Evolutionary conservation across 1,284 basidiomycete species (phyloP).

Genomic region (Porodaedalea pini): DNA sequence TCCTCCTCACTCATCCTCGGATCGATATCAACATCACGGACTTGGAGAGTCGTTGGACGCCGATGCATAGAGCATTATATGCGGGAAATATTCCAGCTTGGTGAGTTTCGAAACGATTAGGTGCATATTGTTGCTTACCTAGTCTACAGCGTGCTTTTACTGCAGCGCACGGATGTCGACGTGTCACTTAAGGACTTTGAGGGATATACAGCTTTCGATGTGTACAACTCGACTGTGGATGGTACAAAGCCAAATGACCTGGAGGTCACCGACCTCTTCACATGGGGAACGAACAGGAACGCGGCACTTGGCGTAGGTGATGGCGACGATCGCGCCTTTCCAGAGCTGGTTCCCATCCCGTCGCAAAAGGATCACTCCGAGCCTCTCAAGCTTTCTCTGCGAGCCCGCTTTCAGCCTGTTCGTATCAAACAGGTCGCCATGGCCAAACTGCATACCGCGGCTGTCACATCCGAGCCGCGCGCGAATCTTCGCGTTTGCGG

Average conservation of each 20-base stretch:
- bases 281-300: constrained; percentile 93
- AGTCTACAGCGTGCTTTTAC: constrained; percentile 58
- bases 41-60: constrained; percentile 85
- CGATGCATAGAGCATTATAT: constrained; percentile 90
- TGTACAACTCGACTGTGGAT: constrained; percentile 88
- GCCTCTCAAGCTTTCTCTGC: constrained; percentile 24
- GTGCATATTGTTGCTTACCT: constrained; percentile 5
- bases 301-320: constrained; percentile 83
- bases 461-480: constrained; percentile 69
- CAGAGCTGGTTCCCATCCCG: constrained; percentile 70
- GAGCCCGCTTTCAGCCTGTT: constrained; percentile 53
- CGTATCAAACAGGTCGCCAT: constrained; percentile 69
- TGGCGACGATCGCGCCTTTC: constrained; percentile 72
- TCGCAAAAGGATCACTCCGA: constrained; percentile 24
- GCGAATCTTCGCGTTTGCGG: constrained; percentile 84
- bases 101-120: constrained; percentile 35
- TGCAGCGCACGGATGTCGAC: constrained; percentile 77
- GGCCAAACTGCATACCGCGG: constrained; percentile 83
- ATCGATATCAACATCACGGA: constrained; percentile 85
- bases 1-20: constrained; percentile 75
- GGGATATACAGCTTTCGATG: constrained; percentile 89
- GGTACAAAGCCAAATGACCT: constrained; percentile 56
- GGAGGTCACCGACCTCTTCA: constrained; percentile 65
- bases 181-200: constrained; percentile 78
- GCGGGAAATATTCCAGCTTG: constrained; percentile 80